These are phyloP conservation scores for Aspergillus awamori DNA, from an alignment of 2,329 filamentous ascomycete genomes.

Conservation along the genomic window DNA sequence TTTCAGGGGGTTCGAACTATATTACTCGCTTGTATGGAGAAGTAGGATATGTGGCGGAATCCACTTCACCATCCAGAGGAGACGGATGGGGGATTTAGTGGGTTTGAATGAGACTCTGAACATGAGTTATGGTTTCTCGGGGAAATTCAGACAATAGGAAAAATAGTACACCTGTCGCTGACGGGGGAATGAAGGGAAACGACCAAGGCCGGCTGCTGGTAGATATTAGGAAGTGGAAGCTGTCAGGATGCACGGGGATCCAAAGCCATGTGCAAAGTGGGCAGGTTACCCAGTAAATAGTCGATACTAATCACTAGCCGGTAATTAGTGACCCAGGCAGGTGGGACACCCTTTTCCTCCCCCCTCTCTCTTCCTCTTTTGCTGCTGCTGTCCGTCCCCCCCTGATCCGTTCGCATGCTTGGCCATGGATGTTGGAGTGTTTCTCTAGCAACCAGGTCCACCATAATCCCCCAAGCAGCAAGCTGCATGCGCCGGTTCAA, in stretches of 20 bases:
- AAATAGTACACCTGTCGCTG: not conserved
- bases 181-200: not conserved
- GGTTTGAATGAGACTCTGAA: not conserved
- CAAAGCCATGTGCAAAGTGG: slow-evolving; percentile 3
- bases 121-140: too few relatives aligned
- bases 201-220: not conserved
- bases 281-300: not conserved
- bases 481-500: not conserved
- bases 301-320: not conserved
- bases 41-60: not conserved
- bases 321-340: slow-evolving; percentile 8
- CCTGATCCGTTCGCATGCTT: not conserved
- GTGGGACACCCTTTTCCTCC: slow-evolving; percentile 7
- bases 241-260: slow-evolving; percentile 8
- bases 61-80: not conserved
- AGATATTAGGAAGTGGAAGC: not conserved
- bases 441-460: not conserved
- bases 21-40: not conserved
- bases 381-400: not conserved
- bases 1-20: slow-evolving; percentile 2
- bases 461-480: not conserved
- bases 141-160: too few relatives aligned
- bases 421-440: not conserved
- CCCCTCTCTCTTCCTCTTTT: not conserved
- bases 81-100: not conserved